phyloP scores from a whole-genome alignment of 2,329 filamentous ascomycete species.

The Colletotrichum incanum region DNA sequence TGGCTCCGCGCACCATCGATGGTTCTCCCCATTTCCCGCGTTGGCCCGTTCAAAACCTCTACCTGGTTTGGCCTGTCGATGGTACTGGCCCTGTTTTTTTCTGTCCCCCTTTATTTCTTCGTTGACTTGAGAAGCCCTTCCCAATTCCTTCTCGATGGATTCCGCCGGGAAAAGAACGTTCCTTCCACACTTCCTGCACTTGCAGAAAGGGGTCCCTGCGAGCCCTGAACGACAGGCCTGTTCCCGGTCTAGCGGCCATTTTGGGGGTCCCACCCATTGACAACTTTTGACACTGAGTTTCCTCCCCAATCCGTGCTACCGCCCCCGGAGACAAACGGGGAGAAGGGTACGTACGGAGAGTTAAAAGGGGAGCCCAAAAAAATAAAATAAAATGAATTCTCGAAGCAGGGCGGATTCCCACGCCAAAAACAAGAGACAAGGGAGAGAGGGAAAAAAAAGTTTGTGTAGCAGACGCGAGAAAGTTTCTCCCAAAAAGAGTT shows the following conservation, averaged over 20 bases:
- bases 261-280: slow-evolving; percentile 19
- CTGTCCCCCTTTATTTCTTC: not conserved
- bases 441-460: not conserved
- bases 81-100: slow-evolving; percentile 1
- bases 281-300: slow-evolving; percentile 35
- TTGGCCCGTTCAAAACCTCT: not conserved
- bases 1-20: slow-evolving; percentile 13
- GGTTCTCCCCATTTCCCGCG: slow-evolving; percentile 32
- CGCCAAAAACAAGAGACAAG: slow-evolving; percentile 2
- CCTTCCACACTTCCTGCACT: not conserved
- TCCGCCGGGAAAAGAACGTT: not conserved
- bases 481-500: not conserved
- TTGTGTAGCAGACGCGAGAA: not conserved
- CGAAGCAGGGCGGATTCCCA: slow-evolving; percentile 43
- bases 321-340: slow-evolving; percentile 20
- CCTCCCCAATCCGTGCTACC: slow-evolving; percentile 35
- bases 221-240: slow-evolving; percentile 26
- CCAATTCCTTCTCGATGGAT: not conserved
- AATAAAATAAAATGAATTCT: no score
- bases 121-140: not conserved
- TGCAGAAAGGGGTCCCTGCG: slow-evolving; percentile 18
- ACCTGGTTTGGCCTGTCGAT: slow-evolving; percentile 17
- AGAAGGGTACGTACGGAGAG: slow-evolving; percentile 15
- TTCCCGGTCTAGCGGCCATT: slow-evolving; percentile 11
- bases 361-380: slow-evolving; percentile 52